Evolutionary conservation across 805 yeast genomes (phyloP).

Genomic region (Pachysolen tannophilus): DNA sequence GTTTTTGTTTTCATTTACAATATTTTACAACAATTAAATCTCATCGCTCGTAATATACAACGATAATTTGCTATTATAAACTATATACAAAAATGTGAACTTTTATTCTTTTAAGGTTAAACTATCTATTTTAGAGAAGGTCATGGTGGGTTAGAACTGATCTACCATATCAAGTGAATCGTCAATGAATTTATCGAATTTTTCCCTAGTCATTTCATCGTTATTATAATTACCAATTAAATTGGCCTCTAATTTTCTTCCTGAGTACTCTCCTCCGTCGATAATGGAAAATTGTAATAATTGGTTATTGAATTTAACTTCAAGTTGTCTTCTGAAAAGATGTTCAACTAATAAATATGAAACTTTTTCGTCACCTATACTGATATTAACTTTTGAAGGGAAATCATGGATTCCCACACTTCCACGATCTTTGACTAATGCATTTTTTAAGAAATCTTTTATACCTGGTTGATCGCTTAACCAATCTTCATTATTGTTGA

Average conservation of each 20-base stretch:
- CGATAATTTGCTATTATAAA: too few species aligned
- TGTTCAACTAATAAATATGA: conserved; percentile 6
- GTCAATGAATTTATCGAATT: conserved; percentile 1
- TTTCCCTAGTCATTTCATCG: conserved; percentile 4
- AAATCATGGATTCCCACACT: conserved; percentile 5
- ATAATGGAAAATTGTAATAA: conserved; percentile 27
- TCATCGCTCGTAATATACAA: too few species aligned
- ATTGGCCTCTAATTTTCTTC: conserved; percentile 29
- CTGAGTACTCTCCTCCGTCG: conserved; percentile 37
- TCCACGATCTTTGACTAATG: conserved; percentile 1
- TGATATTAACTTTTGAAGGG: neutral
- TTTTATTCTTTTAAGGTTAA: too few species aligned
- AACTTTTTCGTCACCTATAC: conserved; percentile 2
- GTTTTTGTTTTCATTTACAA: too few species aligned
- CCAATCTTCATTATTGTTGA: conserved; percentile 22
- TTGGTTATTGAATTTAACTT: conserved; percentile 20
- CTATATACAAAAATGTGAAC: too few species aligned
- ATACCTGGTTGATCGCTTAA: conserved; percentile 34
- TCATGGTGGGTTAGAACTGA: neutral
- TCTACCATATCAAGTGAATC: neutral
- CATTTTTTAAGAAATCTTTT: conserved; percentile 25
- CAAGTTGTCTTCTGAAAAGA: conserved; percentile 22
- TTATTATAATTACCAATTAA: conserved; percentile 25
- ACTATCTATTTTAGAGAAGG: too few species aligned
- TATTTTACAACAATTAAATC: too few species aligned